Conservation (phyloP, 2,329 filamentous ascomycete genomes). For the Pseudomassariella vexata region DNA sequence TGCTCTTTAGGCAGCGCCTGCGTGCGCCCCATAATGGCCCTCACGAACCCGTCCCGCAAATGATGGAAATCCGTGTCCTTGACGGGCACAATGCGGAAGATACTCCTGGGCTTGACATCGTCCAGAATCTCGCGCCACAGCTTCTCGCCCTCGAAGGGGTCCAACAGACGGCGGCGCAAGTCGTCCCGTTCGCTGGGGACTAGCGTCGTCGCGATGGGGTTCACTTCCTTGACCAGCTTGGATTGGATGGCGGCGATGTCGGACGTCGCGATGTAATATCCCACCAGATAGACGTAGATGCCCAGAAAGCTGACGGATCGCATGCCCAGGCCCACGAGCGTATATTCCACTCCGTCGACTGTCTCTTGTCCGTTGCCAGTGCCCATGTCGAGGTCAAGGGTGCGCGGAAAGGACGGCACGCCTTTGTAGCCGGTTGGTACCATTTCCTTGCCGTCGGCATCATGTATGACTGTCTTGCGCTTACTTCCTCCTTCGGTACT, state of each 20-base stretch:
- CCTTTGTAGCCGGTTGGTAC: constrained; percentile 76
- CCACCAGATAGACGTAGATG: constrained; percentile 92
- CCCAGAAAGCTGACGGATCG: constrained; percentile 83
- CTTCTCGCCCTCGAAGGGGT: constrained; percentile 61
- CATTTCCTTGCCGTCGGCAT: constrained; percentile 65
- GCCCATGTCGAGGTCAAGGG: constrained; percentile 50
- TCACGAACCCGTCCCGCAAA: constrained; percentile 83
- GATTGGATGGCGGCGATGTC: constrained; percentile 79
- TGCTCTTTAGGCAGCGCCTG: constrained; percentile 48
- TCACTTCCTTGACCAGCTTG: constrained; percentile 69
- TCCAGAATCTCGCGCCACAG: constrained; percentile 70
- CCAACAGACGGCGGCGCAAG: constrained; percentile 63
- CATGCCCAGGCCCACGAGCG: constrained; percentile 80
- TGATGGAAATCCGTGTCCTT: constrained; percentile 92
- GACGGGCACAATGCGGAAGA: constrained; percentile 82
- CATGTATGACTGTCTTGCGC: constrained; percentile 56
- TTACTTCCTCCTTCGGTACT: constrained; percentile 42
- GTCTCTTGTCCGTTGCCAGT: constrained; percentile 17
- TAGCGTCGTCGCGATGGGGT: constrained; percentile 73
- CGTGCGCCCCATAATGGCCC: constrained; percentile 72
- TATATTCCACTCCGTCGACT: constrained; percentile 61
- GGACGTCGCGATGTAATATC: constrained; percentile 79
- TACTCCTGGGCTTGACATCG: constrained; percentile 63
- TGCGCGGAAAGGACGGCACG: constrained; percentile 74
- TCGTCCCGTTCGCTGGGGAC: constrained; percentile 75